Conservation (phyloP, 108 stramenopile genomes). For the Skeletonema potamos region DNA sequence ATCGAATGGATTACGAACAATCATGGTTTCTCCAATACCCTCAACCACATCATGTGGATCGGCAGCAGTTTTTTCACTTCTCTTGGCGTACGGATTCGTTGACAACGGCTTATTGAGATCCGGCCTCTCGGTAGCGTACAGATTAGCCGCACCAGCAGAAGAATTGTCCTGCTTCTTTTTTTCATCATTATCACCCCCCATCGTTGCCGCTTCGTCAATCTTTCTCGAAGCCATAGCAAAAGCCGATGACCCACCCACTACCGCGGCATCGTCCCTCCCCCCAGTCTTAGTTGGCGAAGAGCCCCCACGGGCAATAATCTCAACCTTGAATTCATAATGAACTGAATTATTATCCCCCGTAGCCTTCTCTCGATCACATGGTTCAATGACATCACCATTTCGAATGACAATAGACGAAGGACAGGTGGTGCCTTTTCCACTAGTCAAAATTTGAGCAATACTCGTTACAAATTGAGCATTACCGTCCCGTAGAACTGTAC, state of each 20-base stretch:
- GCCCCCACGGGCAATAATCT: not conserved
- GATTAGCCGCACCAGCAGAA: too few relatives aligned
- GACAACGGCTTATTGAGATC: too few relatives aligned
- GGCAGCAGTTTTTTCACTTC: too few relatives aligned
- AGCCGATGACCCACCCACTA: not conserved
- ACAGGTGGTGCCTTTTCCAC: not conserved
- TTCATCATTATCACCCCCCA: not conserved
- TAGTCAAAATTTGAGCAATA: not conserved
- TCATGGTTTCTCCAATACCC: not conserved
- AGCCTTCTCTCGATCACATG: not conserved
- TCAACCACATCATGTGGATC: too few relatives aligned
- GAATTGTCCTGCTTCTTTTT: too few relatives aligned
- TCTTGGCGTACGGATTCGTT: not conserved
- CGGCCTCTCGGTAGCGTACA: too few relatives aligned
- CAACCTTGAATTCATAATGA: not conserved
- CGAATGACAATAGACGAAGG: not conserved
- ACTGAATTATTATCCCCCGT: not conserved
- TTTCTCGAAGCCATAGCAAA: conserved; percentile 1
- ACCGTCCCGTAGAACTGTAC: not conserved
- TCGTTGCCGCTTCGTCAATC: conserved; percentile 2
- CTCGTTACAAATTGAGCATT: not conserved
- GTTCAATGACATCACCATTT: not conserved
- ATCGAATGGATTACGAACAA: not conserved
- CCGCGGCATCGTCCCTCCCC: not conserved
- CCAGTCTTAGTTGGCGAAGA: not conserved